Evolutionary conservation across 768 basidiomycete species (phyloP).

Genomic region (Cystofilobasidium capitatum): DNA sequence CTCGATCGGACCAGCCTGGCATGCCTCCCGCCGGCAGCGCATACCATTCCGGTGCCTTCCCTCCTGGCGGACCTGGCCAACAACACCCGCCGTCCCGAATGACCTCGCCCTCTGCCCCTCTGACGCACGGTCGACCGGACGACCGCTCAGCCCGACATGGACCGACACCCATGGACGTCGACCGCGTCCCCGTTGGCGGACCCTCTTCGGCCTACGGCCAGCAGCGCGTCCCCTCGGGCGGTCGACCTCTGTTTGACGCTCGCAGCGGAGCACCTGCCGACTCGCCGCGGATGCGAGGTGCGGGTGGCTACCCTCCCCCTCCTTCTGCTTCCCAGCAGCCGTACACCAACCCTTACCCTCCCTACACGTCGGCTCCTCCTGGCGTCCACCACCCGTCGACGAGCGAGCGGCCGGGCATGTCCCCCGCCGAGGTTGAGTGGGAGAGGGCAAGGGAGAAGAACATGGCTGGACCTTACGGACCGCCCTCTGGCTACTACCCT

Average conservation of each 20-base stretch:
- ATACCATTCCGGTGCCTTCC: neutral
- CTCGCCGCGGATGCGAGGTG: conserved; percentile 13
- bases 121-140: neutral
- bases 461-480: neutral
- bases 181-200: neutral
- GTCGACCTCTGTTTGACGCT: conserved; percentile 21
- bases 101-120: neutral
- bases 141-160: neutral
- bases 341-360: conserved; percentile 26
- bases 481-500: neutral
- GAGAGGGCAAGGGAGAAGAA: conserved; percentile 15
- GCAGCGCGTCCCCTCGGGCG: neutral
- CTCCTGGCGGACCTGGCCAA: neutral
- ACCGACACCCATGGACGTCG: conserved; percentile 18
- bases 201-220: conserved; percentile 5
- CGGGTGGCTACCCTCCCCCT: conserved; percentile 16
- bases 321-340: conserved; percentile 6
- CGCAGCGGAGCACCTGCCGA: conserved; percentile 4
- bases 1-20: conserved; percentile 4
- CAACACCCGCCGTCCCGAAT: neutral
- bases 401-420: neutral
- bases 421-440: conserved; percentile 14
- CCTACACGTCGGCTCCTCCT: conserved; percentile 15
- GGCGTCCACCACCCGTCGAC: neutral
- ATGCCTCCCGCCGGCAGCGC: neutral